A percentile compares a stretch with the other conserved stretches of the same genome.
phyloP scores from a whole-genome alignment of 345 rosid species.

The Eucalyptus marginata region DNA sequence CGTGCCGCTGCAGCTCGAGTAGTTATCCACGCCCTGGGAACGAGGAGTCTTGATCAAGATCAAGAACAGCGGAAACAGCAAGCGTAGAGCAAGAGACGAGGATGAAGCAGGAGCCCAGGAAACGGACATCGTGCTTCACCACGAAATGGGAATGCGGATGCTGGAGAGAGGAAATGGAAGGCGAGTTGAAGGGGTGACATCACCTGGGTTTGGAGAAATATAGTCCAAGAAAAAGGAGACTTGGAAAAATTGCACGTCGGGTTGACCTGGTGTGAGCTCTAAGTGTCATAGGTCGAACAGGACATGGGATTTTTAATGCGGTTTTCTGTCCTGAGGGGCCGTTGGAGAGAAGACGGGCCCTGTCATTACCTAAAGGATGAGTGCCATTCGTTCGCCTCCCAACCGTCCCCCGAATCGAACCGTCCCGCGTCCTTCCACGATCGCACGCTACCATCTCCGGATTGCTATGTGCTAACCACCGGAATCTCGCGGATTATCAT shows the following conservation, averaged over 20 bases:
- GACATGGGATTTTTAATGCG: not conserved
- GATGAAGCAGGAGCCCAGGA: not conserved
- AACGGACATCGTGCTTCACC: not conserved
- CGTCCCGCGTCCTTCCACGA: not conserved
- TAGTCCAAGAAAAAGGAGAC: not conserved
- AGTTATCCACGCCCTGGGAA: not conserved
- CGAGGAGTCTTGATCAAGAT: not conserved
- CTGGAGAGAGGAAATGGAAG: not conserved
- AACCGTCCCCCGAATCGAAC: not conserved
- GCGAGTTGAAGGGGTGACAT: not conserved
- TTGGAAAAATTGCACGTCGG: not conserved
- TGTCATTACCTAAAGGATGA: not conserved
- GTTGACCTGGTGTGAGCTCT: not conserved
- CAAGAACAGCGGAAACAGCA: not conserved
- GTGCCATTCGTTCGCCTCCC: not conserved
- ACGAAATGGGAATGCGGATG: not conserved
- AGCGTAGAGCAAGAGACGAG: not conserved
- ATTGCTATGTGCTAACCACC: not conserved
- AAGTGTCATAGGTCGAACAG: not conserved
- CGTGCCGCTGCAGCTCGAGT: not conserved
- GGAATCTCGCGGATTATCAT: not conserved
- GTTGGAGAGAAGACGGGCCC: not conserved
- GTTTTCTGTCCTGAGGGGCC: not conserved
- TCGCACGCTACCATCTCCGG: not conserved
- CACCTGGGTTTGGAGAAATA: not conserved